Percentiles rank a stretch among this genome's conserved stretches.
Conservation (phyloP, 2,329 filamentous ascomycete genomes). For the Colletotrichum sp. region DNA sequence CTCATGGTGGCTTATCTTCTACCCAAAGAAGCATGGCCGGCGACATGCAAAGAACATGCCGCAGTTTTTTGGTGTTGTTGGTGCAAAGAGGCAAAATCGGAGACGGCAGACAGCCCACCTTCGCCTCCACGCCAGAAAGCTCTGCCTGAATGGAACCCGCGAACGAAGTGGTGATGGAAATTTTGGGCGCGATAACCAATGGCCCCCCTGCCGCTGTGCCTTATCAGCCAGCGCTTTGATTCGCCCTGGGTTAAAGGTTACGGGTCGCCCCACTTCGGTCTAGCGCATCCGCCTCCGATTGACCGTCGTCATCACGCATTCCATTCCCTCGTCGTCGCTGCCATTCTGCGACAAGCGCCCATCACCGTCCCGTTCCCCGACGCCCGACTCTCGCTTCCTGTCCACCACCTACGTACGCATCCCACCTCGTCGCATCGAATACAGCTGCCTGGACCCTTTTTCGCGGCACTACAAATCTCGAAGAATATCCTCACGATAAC, state of each 20-base stretch:
- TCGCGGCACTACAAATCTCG: neutral
- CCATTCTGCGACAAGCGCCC: slow-evolving; percentile 15
- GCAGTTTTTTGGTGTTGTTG: neutral
- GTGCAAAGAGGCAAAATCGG: neutral
- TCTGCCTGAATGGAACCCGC: neutral
- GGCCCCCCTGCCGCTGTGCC: neutral
- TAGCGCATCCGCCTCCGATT: slow-evolving; percentile 17
- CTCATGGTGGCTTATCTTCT: slow-evolving; percentile 14
- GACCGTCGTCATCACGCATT: slow-evolving; percentile 21
- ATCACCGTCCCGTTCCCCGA: neutral
- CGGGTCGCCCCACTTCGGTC: slow-evolving; percentile 1
- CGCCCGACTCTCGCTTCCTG: neutral
- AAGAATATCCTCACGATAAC: neutral
- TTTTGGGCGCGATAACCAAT: slow-evolving; percentile 19
- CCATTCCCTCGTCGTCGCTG: neutral
- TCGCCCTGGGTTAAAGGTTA: neutral
- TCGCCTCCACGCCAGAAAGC: neutral
- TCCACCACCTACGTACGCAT: slow-evolving; percentile 1
- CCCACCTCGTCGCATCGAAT: neutral
- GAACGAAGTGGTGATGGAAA: neutral
- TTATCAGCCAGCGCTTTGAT: neutral
- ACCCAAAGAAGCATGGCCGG: slow-evolving; percentile 4
- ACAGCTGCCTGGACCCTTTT: neutral
- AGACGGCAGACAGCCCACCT: neutral
- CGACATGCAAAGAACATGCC: neutral